Percentiles rank a stretch among this genome's conserved stretches.
phyloP scores from a whole-genome alignment of 495 filamentous ascomycete genomes.

The Neurospora sp. region DNA sequence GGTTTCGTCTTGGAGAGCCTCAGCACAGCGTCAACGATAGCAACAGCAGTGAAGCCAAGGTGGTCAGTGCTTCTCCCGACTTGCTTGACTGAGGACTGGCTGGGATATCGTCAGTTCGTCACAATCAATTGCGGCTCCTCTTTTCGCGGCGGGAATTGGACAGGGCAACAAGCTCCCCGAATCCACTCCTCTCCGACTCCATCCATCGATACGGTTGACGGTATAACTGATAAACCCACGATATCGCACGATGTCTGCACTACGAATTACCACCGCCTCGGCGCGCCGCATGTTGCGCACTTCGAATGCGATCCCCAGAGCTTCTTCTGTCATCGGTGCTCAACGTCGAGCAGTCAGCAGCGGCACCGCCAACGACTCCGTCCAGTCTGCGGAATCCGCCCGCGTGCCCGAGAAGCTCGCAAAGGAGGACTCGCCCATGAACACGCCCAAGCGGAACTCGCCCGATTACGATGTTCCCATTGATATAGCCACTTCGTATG shows the following conservation, averaged over 20 bases:
- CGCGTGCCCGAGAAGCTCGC: slow-evolving; percentile 18
- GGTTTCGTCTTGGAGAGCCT: slow-evolving; percentile 3
- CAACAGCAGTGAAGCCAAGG: not conserved
- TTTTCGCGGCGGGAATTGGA: not conserved
- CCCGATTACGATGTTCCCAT: slow-evolving; percentile 70
- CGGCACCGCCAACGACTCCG: slow-evolving; percentile 36
- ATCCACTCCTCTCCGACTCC: not conserved
- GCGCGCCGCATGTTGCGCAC: slow-evolving; percentile 35
- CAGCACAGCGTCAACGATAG: slow-evolving; percentile 4
- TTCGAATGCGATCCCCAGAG: not conserved
- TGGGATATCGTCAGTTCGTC: slow-evolving; percentile 1
- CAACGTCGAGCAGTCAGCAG: slow-evolving; percentile 26
- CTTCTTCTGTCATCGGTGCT: slow-evolving; percentile 5
- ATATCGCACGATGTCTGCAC: slow-evolving; percentile 26
- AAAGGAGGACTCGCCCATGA: slow-evolving; percentile 21
- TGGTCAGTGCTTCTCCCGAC: not conserved
- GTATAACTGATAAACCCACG: not conserved
- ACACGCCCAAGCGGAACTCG: slow-evolving; percentile 43
- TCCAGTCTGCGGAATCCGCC: slow-evolving; percentile 23
- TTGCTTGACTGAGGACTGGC: not conserved
- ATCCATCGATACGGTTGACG: not conserved
- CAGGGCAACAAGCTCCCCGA: not conserved
- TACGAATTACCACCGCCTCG: slow-evolving; percentile 26
- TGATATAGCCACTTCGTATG: slow-evolving; percentile 77
- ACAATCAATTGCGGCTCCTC: slow-evolving; percentile 1